Base-by-base conservation (phyloP, 306 rosid species). In the Mimosa pudica region DNA sequence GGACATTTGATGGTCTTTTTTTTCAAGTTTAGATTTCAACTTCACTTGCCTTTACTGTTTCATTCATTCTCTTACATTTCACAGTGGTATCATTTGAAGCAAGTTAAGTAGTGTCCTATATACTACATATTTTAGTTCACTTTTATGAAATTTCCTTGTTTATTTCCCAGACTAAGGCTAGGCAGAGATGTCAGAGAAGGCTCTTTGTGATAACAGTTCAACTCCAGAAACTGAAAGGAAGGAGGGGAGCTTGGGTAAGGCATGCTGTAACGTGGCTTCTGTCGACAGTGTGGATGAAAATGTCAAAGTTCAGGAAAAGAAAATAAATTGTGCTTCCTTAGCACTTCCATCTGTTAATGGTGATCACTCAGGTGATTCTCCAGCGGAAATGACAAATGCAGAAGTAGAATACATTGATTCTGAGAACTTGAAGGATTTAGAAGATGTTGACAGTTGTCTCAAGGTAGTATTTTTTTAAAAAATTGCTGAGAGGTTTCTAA, bases 341-440 rank as follows among this genome's bases (percentile, higher is more conserved):
- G 87, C 81, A 79, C 79, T 83, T 68, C 86, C 90, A 57, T 82
- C 84, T 51, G 85, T 84, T 30, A 93, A 95, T 89, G 96, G 98
- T 47, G 84, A 68, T 60, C 91, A 86, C 82, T 74, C 61, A 32
- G 85, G 61, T 11, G 85, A 74, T 67, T 69, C 93, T 81, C 89
- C 38, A 32, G 68, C 14, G 12, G 97, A 91, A 88, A 76, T 78
- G 82, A 94, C 76, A 73, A 84, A 14, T 85, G 73, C 84, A 18
- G 99, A 95, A 88, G 90, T 95, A 77, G 99, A 90, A 80, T 95
- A 95, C 87, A 86, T 91, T 8, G 96, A 93, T 52, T 90, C 99
- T 70, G 94, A 91, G 88, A 91, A 93, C 64, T 83, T 95, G 89
- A 85, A 63, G 71, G 98, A 95, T 82, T 20, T 95, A 63, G 96